These are phyloP conservation scores for Oidiodendron maius DNA, from an alignment of 495 filamentous ascomycete species.

Conservation along the genomic window DNA sequence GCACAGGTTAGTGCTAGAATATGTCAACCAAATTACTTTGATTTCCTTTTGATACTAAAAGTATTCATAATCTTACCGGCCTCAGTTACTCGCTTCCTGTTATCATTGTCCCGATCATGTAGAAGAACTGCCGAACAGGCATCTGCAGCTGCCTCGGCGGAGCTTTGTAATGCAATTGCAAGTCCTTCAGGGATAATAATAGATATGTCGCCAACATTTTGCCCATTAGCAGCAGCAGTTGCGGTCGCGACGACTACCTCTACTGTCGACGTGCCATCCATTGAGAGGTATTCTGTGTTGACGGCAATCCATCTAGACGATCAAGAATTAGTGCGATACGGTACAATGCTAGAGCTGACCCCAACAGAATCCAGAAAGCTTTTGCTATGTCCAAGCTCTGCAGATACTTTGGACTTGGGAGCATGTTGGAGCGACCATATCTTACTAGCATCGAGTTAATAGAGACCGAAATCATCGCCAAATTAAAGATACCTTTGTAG, in stretches of 20 bases:
- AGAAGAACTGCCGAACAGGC: neutral
- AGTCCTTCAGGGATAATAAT: conserved; percentile 2
- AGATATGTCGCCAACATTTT: neutral
- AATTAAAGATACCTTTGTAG: conserved; percentile 1
- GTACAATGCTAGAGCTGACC: too few relatives aligned
- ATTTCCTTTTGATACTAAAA: too few relatives aligned
- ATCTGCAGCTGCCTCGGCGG: neutral
- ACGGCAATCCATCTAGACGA: neutral
- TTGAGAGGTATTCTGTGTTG: conserved; percentile 1
- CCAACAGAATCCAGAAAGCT: too few relatives aligned
- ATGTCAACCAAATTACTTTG: neutral
- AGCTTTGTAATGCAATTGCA: neutral
- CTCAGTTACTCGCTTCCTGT: neutral
- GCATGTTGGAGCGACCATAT: too few relatives aligned
- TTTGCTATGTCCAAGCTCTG: too few relatives aligned
- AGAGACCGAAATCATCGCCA: neutral
- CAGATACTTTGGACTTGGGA: too few relatives aligned
- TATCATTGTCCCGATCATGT: neutral
- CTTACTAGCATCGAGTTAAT: neutral
- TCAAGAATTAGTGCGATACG: too few relatives aligned
- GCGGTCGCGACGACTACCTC: neutral
- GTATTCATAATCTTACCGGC: neutral
- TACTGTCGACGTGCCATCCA: neutral
- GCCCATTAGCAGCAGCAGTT: neutral
- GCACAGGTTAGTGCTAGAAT: neutral